Percentiles rank a stretch among this genome's conserved stretches.
Conservation (phyloP, 176 grass and related monocot species). For the Aegilops umbellulata region DNA sequence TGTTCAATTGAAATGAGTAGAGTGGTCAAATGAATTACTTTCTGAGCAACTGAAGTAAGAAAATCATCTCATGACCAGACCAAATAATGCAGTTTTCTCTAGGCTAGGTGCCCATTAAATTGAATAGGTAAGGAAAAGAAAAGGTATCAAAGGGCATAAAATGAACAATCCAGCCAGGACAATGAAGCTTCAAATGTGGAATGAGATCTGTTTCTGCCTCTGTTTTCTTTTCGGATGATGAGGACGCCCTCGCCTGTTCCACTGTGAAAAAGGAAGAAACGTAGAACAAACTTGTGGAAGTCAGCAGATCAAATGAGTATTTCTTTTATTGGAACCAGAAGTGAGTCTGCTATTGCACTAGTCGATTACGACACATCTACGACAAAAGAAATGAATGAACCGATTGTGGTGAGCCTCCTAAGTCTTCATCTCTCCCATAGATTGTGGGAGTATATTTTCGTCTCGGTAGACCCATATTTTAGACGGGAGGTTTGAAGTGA, state of each 20-base stretch:
- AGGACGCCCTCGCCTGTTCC: background rate
- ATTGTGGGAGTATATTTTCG: no score
- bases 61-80: background rate
- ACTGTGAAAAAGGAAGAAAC: background rate
- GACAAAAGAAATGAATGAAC: background rate
- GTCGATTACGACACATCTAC: background rate
- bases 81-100: background rate
- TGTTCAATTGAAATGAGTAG: no score
- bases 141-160: background rate
- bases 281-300: background rate
- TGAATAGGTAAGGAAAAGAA: background rate
- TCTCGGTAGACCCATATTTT: no score
- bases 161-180: background rate
- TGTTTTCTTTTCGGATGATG: no score
- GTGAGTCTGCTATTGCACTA: background rate
- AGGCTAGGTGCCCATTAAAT: background rate
- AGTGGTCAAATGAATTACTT: no score
- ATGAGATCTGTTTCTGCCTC: background rate
- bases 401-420: no score
- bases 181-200: background rate
- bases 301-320: background rate
- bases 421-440: no score
- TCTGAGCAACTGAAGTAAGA: background rate
- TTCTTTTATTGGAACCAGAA: no score
- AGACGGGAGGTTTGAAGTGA: no score